Evolutionary conservation across 129 eudicot species (phyloP).

Genomic region (Pseudognaphalium luteoalbum): DNA sequence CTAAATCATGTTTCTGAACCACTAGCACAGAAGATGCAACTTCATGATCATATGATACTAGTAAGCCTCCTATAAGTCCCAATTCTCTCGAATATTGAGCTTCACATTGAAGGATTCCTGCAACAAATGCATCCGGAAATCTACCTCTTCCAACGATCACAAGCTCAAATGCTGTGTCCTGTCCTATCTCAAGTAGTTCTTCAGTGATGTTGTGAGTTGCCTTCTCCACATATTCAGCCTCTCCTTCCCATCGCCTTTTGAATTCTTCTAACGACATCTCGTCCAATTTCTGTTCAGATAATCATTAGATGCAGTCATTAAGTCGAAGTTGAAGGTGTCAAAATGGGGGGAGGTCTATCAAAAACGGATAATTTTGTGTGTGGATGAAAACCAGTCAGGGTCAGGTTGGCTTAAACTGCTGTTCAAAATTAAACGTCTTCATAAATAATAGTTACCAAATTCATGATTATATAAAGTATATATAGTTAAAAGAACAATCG

Average conservation of each 20-base stretch:
- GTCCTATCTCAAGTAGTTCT: slow-evolving; percentile 43
- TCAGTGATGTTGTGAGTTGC: slow-evolving; percentile 34
- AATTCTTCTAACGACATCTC: slow-evolving; percentile 38
- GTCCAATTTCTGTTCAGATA: slow-evolving; percentile 41
- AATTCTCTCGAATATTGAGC: slow-evolving; percentile 44
- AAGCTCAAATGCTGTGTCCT: slow-evolving; percentile 43
- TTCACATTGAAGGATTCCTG: slow-evolving; percentile 37
- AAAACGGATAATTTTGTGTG: not conserved
- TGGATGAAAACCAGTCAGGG: not conserved
- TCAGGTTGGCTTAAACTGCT: not conserved
- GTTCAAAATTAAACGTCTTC: no score
- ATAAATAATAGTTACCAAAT: not conserved
- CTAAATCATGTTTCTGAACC: slow-evolving; percentile 46
- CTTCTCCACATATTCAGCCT: slow-evolving; percentile 44
- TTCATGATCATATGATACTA: slow-evolving; percentile 45
- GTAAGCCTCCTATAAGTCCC: slow-evolving; percentile 50
- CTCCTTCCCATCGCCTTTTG: slow-evolving; percentile 43
- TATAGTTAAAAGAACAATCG: no score
- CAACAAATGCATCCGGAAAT: slow-evolving; percentile 37
- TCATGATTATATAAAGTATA: no score
- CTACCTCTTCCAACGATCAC: slow-evolving; percentile 54
- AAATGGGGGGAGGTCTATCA: not conserved
- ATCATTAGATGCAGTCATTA: not conserved
- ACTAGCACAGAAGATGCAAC: slow-evolving; percentile 53
- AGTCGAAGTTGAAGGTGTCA: not conserved